Evolutionary conservation across 1,284 basidiomycete genomes (phyloP).

Genomic region (Naganishia cerealis): DNA sequence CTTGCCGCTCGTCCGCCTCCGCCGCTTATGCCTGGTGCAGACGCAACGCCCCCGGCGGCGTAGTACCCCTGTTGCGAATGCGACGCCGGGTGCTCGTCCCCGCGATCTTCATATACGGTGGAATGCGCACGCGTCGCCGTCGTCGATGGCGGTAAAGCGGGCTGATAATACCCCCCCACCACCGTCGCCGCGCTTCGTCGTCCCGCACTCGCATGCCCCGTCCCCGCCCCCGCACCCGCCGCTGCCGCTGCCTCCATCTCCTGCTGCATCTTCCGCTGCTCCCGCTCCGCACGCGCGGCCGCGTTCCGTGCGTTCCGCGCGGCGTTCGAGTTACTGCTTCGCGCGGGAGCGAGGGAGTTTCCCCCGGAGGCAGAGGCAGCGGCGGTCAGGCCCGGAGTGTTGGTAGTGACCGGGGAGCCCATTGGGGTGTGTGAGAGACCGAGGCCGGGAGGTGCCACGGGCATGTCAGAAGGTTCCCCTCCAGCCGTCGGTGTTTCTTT

Average conservation of each 20-base stretch:
- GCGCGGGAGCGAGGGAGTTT: neutral
- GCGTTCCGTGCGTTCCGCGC: constrained; percentile 23
- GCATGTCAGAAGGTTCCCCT: neutral
- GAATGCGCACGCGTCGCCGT: no score
- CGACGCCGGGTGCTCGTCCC: neutral
- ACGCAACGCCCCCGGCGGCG: no score
- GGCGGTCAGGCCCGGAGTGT: neutral
- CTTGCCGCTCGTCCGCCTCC: constrained; percentile 1
- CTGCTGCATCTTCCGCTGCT: neutral
- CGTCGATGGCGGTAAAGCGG: no score
- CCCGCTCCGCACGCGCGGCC: constrained; percentile 1
- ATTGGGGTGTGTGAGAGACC: neutral
- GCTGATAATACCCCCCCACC: neutral
- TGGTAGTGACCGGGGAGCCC: neutral
- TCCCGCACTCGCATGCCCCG: neutral
- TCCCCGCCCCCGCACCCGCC: neutral
- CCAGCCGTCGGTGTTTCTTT: neutral
- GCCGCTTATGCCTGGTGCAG: neutral
- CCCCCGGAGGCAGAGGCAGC: no score
- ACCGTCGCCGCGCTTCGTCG: neutral
- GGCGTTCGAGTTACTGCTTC: constrained; percentile 26
- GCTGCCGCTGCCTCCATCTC: neutral
- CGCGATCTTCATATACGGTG: no score
- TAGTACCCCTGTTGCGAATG: neutral
- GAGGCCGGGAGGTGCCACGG: neutral